Conservation (phyloP, 495 filamentous ascomycete species). For the Chaetomium cochliodes region DNA sequence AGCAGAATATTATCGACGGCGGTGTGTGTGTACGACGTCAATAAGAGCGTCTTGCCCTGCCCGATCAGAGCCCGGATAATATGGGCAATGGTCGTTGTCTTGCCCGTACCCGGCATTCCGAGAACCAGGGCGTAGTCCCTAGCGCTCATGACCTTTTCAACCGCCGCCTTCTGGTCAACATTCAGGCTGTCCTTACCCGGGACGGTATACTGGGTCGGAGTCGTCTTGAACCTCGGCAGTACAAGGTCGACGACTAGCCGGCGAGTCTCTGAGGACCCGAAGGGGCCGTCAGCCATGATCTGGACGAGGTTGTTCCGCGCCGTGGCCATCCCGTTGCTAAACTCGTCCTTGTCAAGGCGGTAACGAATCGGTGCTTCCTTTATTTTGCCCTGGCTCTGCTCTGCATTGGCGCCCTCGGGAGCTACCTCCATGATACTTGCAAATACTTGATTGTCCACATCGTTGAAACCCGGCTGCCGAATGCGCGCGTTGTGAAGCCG, state of each 20-base stretch:
- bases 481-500: conserved; percentile 80
- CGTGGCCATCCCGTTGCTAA: conserved; percentile 94
- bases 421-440: conserved; percentile 86
- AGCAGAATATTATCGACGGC: conserved; percentile 97
- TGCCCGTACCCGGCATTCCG: conserved; percentile 97
- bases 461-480: conserved; percentile 70
- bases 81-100: conserved; percentile 95
- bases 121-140: conserved; percentile 91
- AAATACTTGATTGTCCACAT: conserved; percentile 75
- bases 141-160: conserved; percentile 92
- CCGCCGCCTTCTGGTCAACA: conserved; percentile 78
- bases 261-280: conserved; percentile 70
- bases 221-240: conserved; percentile 69
- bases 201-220: conserved; percentile 56
- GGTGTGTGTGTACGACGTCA: conserved; percentile 95
- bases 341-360: conserved; percentile 94
- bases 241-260: conserved; percentile 71
- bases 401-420: conserved; percentile 49
- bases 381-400: conserved; percentile 48
- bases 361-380: conserved; percentile 63
- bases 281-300: conserved; percentile 76
- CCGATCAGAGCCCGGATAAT: conserved; percentile 89
- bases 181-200: conserved; percentile 66
- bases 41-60: conserved; percentile 85
- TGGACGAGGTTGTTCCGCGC: conserved; percentile 91